Evolutionary conservation across 441 rosid genomes (phyloP), one percentile per base, ranked within the genome.

Genomic region (Pelargonium citronellum): DNA sequence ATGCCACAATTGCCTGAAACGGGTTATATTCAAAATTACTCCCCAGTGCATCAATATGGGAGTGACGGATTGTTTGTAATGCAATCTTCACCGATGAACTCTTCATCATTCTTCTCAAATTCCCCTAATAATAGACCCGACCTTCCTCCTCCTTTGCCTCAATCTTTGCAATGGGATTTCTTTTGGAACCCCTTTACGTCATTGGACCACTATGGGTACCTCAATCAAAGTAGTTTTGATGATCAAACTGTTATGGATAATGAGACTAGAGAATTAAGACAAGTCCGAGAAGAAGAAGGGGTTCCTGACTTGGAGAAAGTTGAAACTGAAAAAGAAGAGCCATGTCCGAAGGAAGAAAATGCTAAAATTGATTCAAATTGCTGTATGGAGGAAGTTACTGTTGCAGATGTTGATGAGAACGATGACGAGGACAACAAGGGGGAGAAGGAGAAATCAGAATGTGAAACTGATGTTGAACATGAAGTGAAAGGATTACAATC

Each of bases 131-230:
- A 87, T 27, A 82, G 83, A 72, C 82, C 88, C 47, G 82, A 76
- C 65, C 72, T 95, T 41, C 99, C 91, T 61, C 95, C 96, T 60
- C 86, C 90, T 66, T 89, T 96, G 0, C 99, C 99, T 8, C 99
- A 86, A 79, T 82, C 83, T 67, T 90, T 98, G 0, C 95, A 86
- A 75, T 95, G 99, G 99, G 97, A 95, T 74, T 85, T 85, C 79
- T 95, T 95, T 78, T 95, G 98, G 99, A 90, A 95, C 75, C 98
- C 98, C 3, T 92, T 95, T 70, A 89, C 99, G 1, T 90, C 97
- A 0, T 72, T 91, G 68, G 99, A 95, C 71, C 79, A 87, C 76
- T 90, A 90, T 58, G 92, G 89, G 2, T 92, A 89, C 77, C 84
- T 86, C 53, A 74, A 77, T 64, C 79, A 80, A 43, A 83, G 77